Evolutionary conservation across 2,329 filamentous ascomycete species (phyloP).

Genomic region (Paecilomyces niveus): DNA sequence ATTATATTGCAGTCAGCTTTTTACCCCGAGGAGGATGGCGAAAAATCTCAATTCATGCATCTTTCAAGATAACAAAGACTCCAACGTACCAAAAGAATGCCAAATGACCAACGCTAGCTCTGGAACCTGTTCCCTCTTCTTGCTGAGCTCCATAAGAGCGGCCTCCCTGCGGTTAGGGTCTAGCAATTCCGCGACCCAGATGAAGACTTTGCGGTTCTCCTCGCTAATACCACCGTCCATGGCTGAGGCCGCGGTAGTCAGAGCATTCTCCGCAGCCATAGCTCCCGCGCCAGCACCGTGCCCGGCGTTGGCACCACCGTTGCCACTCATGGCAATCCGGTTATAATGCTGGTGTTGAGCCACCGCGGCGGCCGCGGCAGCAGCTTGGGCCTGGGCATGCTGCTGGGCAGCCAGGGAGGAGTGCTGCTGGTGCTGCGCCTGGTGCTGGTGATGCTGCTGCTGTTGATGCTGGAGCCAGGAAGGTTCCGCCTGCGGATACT

Average conservation of each 20-base stretch:
- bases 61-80: neutral
- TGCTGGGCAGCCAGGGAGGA: slow-evolving; percentile 40
- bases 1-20: slow-evolving; percentile 14
- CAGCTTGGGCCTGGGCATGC: slow-evolving; percentile 50
- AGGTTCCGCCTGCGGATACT: slow-evolving; percentile 42
- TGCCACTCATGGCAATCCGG: slow-evolving; percentile 62
- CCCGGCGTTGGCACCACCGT: slow-evolving; percentile 35
- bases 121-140: slow-evolving; percentile 96
- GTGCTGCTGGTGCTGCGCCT: slow-evolving; percentile 35
- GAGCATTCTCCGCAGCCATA: slow-evolving; percentile 37
- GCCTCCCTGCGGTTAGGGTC: slow-evolving; percentile 82
- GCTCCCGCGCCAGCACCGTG: slow-evolving; percentile 26
- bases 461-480: slow-evolving; percentile 39
- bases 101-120: slow-evolving; percentile 93
- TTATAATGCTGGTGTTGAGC: slow-evolving; percentile 56
- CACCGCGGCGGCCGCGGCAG: slow-evolving; percentile 31
- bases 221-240: slow-evolving; percentile 68
- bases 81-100: slow-evolving; percentile 87
- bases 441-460: slow-evolving; percentile 29
- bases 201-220: slow-evolving; percentile 86
- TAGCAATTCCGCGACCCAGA: slow-evolving; percentile 85
- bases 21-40: slow-evolving; percentile 4
- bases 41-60: neutral
- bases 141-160: slow-evolving; percentile 89
- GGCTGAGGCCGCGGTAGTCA: slow-evolving; percentile 26